These are phyloP conservation scores for Beauveria asiatica DNA, from an alignment of 2,329 filamentous ascomycete species.

Conservation along the genomic window DNA sequence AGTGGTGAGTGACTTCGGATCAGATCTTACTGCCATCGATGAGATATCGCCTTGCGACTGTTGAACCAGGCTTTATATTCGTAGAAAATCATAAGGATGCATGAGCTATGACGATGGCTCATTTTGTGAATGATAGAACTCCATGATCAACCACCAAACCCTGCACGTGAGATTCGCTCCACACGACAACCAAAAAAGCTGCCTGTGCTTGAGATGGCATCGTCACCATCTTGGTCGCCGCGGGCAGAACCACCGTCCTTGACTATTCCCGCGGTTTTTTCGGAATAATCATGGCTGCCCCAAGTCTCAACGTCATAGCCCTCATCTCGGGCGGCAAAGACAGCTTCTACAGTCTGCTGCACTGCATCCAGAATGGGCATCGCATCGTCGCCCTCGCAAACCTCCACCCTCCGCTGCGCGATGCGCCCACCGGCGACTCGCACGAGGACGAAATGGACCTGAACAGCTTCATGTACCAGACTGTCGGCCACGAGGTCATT, in stretches of 20 bases:
- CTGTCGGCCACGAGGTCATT: conserved; percentile 80
- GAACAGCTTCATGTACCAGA: conserved; percentile 99
- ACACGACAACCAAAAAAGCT: neutral
- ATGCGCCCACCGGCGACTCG: conserved; percentile 3
- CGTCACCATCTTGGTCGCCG: neutral
- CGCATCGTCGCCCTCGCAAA: conserved; percentile 82
- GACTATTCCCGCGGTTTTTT: neutral
- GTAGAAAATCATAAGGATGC: neutral
- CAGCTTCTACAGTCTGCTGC: conserved; percentile 86
- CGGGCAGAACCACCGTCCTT: neutral
- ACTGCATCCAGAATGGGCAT: conserved; percentile 82
- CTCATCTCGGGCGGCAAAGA: conserved; percentile 96
- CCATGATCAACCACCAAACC: neutral
- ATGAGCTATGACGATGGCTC: neutral
- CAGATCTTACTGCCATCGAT: neutral
- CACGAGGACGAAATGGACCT: conserved; percentile 43
- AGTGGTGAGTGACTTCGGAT: neutral
- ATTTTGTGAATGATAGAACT: neutral
- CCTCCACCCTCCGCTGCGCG: conserved; percentile 32
- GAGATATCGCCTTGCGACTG: neutral
- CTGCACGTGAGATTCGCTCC: conserved; percentile 10
- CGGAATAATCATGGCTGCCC: conserved; percentile 29
- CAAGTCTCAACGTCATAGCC: conserved; percentile 69
- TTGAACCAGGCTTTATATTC: too few species aligned
- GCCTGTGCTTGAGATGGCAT: neutral